Percentiles rank a stretch among this genome's conserved stretches.
These are phyloP conservation scores for Fusarium chuoi DNA, from an alignment of 2,329 filamentous ascomycete genomes.

Conservation along the genomic window DNA sequence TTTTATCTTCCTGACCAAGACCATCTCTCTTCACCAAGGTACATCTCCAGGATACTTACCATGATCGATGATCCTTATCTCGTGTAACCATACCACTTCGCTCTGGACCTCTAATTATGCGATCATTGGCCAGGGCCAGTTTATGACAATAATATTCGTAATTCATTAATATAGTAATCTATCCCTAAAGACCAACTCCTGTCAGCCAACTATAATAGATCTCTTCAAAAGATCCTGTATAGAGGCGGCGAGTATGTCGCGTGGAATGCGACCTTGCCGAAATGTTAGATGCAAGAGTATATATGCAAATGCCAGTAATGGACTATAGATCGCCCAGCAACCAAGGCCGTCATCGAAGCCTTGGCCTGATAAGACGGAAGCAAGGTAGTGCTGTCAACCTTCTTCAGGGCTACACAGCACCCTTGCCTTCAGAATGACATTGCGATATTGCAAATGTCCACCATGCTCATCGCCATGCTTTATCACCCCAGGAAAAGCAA, in stretches of 20 bases:
- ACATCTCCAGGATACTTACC: neutral
- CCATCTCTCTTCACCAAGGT: neutral
- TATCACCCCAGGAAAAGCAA: conserved; percentile 71
- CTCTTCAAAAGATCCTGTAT: neutral
- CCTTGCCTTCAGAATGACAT: conserved; percentile 73
- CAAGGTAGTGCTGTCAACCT: neutral
- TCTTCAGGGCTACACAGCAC: conserved; percentile 67
- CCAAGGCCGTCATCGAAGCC: neutral
- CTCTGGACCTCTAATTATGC: neutral
- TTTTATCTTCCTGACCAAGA: neutral
- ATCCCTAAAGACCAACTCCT: neutral
- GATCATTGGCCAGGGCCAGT: neutral
- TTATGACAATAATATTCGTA: conserved; percentile 1
- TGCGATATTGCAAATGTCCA: conserved; percentile 67
- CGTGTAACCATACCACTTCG: neutral
- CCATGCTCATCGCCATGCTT: conserved; percentile 74
- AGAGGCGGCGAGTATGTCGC: neutral
- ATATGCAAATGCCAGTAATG: neutral
- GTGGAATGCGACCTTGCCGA: neutral
- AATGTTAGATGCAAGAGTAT: neutral
- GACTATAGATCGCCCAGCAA: neutral
- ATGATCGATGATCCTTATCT: neutral
- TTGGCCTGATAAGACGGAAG: neutral
- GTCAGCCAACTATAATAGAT: neutral
- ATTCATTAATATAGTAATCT: conserved; percentile 15